Evolutionary conservation across 1,284 basidiomycete genomes (phyloP), one percentile per base, ranked within the genome.

Genomic region (Ganoderma lucidum): DNA sequence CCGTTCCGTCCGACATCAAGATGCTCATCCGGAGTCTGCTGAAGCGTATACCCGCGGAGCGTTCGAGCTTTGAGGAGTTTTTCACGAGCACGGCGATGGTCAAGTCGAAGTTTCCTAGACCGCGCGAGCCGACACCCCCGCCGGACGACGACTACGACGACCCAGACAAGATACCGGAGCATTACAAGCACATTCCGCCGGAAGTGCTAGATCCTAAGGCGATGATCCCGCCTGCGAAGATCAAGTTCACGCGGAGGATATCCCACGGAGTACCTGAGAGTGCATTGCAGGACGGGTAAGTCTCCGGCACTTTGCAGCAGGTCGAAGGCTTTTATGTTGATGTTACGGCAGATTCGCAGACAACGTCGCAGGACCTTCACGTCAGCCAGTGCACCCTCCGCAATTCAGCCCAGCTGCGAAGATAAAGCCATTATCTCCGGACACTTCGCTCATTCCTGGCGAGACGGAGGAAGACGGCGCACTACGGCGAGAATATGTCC

Each of bases 41-140:
- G 58, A 96, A 93, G 80, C 90, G 95, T 44, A 89, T 93, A 55
- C 96, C 97, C 0, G 87, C 87, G 0, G 93, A 98, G 78, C 88
- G 98, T 3, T 92, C 96, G 64, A 91, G 87, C 71, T 99, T 97
- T 76, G 95, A 97, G 14, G 94, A 96, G 62, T 98, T 99, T 81
- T 99, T 99, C 78, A 85, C 85, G 55, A 93, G 91, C 72, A 87
- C 86, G n/a, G 94, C 94, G 8, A 85, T 96, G 77, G 91, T 89
- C n/a, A 93, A 91, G 71, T 91, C 89, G 56, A 95, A 93, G 81
- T 92, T 93, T 75, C 89, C 90, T 1, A 72, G 81, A 30, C 71
- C 86, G 79, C 55, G 71, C 14, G 76, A 75, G 10, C 74, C 74
- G 2, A 74, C 79, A 28, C 70, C 76, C 19, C 71, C 75, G 30